A percentile compares a stretch with the other conserved stretches of the same genome.
phyloP scores from a whole-genome alignment of 257 asterid genomes.

The Fraxinus pennsylvanica region DNA sequence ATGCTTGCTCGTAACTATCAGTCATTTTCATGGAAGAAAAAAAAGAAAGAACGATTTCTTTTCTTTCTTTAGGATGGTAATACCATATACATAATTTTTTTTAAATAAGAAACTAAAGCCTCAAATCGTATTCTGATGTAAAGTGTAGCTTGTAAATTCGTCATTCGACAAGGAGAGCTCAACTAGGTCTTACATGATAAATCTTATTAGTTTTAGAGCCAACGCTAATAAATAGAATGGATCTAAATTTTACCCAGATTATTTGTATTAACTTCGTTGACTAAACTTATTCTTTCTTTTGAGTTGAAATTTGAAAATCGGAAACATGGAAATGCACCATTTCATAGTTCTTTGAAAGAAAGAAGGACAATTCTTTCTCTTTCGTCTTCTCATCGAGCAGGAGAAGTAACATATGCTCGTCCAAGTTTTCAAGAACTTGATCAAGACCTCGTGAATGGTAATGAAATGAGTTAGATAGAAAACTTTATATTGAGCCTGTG shows the following conservation, averaged over 20 bases:
- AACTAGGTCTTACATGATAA: neutral
- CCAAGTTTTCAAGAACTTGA: neutral
- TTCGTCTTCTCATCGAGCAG: neutral
- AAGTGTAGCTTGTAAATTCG: neutral
- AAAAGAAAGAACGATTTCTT: too few species aligned
- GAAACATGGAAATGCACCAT: neutral
- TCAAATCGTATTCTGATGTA: neutral
- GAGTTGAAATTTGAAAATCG: neutral
- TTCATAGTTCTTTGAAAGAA: neutral
- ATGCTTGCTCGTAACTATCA: too few species aligned
- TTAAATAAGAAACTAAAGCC: neutral
- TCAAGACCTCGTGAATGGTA: neutral
- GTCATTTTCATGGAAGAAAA: too few species aligned
- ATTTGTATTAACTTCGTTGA: neutral
- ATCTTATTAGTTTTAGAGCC: neutral
- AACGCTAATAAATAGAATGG: neutral
- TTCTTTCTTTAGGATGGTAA: too few species aligned
- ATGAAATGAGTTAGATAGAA: neutral
- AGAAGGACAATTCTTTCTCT: neutral
- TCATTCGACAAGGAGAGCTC: neutral
- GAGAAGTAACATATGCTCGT: neutral
- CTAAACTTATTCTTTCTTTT: slow-evolving; percentile 3
- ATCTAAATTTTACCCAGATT: neutral
- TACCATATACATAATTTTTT: neutral
- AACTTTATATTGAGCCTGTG: neutral